Conservation (phyloP, 2,329 filamentous ascomycete species). For the Fusarium annulatum region DNA sequence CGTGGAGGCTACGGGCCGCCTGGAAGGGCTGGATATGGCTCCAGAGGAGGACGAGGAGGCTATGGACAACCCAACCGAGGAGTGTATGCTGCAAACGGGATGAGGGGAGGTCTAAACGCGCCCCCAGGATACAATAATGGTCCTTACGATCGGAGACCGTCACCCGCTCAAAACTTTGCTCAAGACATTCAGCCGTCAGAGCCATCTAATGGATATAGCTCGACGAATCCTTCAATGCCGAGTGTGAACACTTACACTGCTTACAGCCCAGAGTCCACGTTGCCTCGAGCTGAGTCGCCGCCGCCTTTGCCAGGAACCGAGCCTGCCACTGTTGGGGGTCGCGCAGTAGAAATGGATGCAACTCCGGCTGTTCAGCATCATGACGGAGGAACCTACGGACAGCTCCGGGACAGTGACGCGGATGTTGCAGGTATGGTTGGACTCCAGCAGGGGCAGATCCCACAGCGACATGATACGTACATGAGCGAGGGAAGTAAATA, state of each 20-base stretch:
- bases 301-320: slow-evolving; percentile 66
- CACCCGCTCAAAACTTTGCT: slow-evolving; percentile 53
- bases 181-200: slow-evolving; percentile 55
- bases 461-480: slow-evolving; percentile 60
- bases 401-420: slow-evolving; percentile 71
- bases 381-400: slow-evolving; percentile 59
- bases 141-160: slow-evolving; percentile 53
- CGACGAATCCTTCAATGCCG: slow-evolving; percentile 47
- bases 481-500: slow-evolving; percentile 79
- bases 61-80: slow-evolving; percentile 49
- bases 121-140: slow-evolving; percentile 58
- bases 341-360: slow-evolving; percentile 85
- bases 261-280: slow-evolving; percentile 57
- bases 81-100: slow-evolving; percentile 44
- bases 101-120: slow-evolving; percentile 50
- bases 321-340: slow-evolving; percentile 61
- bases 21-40: slow-evolving; percentile 57
- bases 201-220: slow-evolving; percentile 40
- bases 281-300: slow-evolving; percentile 72
- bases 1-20: slow-evolving; percentile 58
- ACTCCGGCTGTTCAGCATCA: slow-evolving; percentile 58
- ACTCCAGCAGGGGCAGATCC: slow-evolving; percentile 67
- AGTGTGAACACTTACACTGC: slow-evolving; percentile 56
- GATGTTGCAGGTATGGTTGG: slow-evolving; percentile 81
- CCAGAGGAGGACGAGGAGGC: slow-evolving; percentile 51